phyloP scores from a whole-genome alignment of 208 protist genomes.

The Wallacemonas sp. region DNA sequence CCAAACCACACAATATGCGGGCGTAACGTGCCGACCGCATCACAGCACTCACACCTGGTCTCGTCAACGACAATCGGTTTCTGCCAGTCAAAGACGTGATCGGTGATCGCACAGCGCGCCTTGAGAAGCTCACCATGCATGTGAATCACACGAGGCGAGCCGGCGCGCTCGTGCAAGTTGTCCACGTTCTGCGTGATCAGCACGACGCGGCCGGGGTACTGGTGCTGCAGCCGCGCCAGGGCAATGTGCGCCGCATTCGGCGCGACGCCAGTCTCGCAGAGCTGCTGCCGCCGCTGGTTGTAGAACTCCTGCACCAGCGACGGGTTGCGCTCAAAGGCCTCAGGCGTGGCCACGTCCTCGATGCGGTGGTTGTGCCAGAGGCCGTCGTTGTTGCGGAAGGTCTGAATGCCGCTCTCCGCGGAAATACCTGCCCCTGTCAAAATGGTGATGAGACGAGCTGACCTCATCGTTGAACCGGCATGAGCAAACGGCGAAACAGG shows the following conservation, averaged over 20 bases:
- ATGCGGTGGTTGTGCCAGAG: slow-evolving; percentile 78
- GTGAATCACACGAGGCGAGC: slow-evolving; percentile 62
- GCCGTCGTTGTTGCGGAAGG: slow-evolving; percentile 59
- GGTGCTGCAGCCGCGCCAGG: slow-evolving; percentile 47
- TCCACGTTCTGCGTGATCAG: slow-evolving; percentile 84
- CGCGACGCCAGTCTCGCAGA: slow-evolving; percentile 33
- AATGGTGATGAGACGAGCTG: slow-evolving; percentile 40
- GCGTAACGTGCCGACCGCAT: slow-evolving; percentile 47
- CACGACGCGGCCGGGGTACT: slow-evolving; percentile 39
- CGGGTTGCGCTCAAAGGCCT: slow-evolving; percentile 50
- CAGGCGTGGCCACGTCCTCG: slow-evolving; percentile 64
- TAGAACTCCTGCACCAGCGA: slow-evolving; percentile 69
- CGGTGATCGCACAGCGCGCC: slow-evolving; percentile 50
- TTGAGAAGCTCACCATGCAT: slow-evolving; percentile 87
- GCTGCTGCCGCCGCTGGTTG: slow-evolving; percentile 49
- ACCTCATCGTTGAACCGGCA: background rate
- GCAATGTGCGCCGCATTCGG: slow-evolving; percentile 64
- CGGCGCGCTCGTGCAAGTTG: slow-evolving; percentile 74
- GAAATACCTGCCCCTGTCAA: slow-evolving; percentile 82
- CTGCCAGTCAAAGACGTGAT: slow-evolving; percentile 29
- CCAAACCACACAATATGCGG: slow-evolving; percentile 88
- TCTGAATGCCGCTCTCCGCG: slow-evolving; percentile 67
- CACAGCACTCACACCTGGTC: slow-evolving; percentile 53
- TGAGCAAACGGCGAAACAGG: too few relatives aligned
- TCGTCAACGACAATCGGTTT: slow-evolving; percentile 34